Base-by-base conservation (phyloP, 2,329 filamentous ascomycete genomes). In the Colletotrichum liaoningense region DNA sequence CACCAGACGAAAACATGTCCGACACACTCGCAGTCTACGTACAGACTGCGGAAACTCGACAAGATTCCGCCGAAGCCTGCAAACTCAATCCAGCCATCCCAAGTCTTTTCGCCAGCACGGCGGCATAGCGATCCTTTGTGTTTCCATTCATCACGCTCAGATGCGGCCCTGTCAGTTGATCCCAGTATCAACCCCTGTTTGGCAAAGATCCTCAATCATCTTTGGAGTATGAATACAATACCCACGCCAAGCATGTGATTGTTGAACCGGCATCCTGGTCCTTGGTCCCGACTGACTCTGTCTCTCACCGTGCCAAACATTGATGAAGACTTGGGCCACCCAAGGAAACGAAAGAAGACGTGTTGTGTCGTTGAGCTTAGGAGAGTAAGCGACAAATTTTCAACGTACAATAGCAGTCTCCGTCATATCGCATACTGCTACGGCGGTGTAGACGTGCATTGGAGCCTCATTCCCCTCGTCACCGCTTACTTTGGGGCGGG, bases 71-170 rank as follows among this genome's bases (percentile, higher is more conserved):
- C 59, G 30, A 30, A 59, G 56, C 24, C 38, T 52, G 24, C 46
- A 62, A 73, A 70, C 60, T 62, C 67, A 73, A 70, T 70, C 60
- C 60, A 42, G 30, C 63, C 52, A 16, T 28, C 52, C 69, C 46
- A 49, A 54, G 30, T 22, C 52, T 28, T 42, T 62, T 52, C 7
- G 28, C 52, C 54, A 4, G 8, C 62, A 49, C 42, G 19, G 7
- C 42, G 42, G 42, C 42, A 49, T 49, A n/a, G 42, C 42, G 42
- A n/a, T 49, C 8, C 42, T 49, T n/a, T n/a, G 42, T 49, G 49
- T 28, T 28, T 22, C 49, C 63, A 56, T 22, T 35, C 16, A 38
- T 59, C n/a, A n/a, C 52, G 33, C 63, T 49, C 63, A n/a, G 63
- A 56, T 52, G 28, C n/a, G 55, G 12, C n/a, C n/a, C 54, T n/a